Conservation (phyloP, 2,329 filamentous ascomycete species). For the Colletotrichum spinosum region DNA sequence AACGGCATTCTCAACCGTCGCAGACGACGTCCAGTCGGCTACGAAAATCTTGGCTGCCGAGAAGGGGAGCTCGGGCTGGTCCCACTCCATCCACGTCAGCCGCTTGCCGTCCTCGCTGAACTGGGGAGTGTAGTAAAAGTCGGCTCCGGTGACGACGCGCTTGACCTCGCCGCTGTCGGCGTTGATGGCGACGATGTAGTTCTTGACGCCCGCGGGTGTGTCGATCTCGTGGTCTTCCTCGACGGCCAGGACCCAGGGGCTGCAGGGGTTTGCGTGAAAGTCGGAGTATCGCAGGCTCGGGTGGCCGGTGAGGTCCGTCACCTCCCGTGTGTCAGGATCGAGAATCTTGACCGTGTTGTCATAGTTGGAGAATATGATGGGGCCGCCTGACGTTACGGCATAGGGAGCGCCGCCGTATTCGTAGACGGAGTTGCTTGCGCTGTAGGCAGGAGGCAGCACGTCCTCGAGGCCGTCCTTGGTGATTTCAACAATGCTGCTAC, state of each 20-base stretch:
- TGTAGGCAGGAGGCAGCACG: conserved; percentile 56
- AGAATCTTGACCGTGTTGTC: conserved; percentile 57
- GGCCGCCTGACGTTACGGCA: conserved; percentile 50
- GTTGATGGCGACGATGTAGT: conserved; percentile 55
- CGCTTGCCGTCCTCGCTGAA: conserved; percentile 59
- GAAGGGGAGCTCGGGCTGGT: conserved; percentile 65
- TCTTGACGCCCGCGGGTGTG: conserved; percentile 46
- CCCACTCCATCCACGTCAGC: conserved; percentile 66
- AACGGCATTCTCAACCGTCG: conserved; percentile 45
- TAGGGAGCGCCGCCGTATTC: conserved; percentile 64
- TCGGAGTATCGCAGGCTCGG: conserved; percentile 56
- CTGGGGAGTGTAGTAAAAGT: conserved; percentile 64
- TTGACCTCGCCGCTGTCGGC: conserved; percentile 53
- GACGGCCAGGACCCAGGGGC: conserved; percentile 60
- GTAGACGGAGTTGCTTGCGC: conserved; percentile 59
- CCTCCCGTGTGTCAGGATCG: conserved; percentile 49
- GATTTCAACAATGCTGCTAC: conserved; percentile 58
- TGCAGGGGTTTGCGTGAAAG: conserved; percentile 54
- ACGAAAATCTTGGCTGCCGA: conserved; percentile 57
- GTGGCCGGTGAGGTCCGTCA: conserved; percentile 46
- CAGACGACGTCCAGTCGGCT: conserved; percentile 53
- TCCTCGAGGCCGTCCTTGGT: conserved; percentile 48
- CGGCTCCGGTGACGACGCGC: conserved; percentile 55
- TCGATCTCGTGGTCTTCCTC: conserved; percentile 61
- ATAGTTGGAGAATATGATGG: conserved; percentile 60